phyloP scores from a whole-genome alignment of 306 rosid species.

The Quercus bicolor region DNA sequence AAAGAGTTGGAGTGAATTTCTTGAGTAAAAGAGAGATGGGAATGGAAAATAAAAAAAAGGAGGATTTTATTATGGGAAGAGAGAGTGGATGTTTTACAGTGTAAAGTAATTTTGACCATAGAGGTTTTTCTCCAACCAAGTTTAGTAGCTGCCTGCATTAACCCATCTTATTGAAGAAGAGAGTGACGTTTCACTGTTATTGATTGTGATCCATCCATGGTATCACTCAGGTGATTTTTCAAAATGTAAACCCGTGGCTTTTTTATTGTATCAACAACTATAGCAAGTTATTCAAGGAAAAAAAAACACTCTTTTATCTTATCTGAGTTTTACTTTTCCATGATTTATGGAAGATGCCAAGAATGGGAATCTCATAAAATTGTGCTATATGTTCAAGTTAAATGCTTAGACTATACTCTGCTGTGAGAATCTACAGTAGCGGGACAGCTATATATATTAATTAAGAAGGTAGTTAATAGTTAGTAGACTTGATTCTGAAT shows the following conservation, averaged over 20 bases:
- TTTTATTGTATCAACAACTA: background rate
- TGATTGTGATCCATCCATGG: constrained; percentile 22
- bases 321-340: background rate
- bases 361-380: background rate
- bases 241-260: constrained; percentile 20
- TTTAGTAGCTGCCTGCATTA: constrained; percentile 22
- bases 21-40: constrained; percentile 1
- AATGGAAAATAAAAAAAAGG: constrained; percentile 9
- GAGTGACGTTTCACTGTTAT: constrained; percentile 22
- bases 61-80: background rate
- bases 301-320: background rate
- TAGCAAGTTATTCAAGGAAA: too few relatives aligned
- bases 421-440: constrained; percentile 5
- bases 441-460: constrained; percentile 28
- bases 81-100: constrained; percentile 2
- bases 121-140: constrained; percentile 11
- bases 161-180: background rate
- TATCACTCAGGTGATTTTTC: constrained; percentile 12
- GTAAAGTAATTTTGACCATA: constrained; percentile 26
- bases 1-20: too few relatives aligned
- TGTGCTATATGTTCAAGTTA: constrained; percentile 2
- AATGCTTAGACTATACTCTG: constrained; percentile 11
- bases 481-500: constrained; percentile 20
- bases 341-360: background rate
- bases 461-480: constrained; percentile 36